A percentile compares a stretch with the other conserved stretches of the same genome.
Conservation (phyloP, 1,139 yeast genomes). For the Taiozyma sp. region DNA sequence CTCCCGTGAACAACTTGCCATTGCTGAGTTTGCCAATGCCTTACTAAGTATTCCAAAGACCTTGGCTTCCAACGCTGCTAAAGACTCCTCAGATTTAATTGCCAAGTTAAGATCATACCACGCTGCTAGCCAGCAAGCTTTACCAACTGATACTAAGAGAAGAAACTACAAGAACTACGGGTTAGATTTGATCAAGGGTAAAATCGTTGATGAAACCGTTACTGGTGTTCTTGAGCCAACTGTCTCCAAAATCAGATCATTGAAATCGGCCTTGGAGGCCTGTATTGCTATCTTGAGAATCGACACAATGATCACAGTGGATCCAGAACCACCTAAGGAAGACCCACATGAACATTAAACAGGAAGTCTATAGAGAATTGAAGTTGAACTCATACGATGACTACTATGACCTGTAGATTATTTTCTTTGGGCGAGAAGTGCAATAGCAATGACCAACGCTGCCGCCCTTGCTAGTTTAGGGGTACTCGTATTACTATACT, state of each 20-base stretch:
- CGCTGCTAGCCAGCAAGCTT: conserved; percentile 89
- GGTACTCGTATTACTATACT: too few species aligned
- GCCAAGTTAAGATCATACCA: conserved; percentile 96
- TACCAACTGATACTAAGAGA: conserved; percentile 76
- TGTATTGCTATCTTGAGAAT: conserved; percentile 96
- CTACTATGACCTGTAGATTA: neutral
- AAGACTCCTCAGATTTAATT: conserved; percentile 90
- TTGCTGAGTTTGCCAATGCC: conserved; percentile 94
- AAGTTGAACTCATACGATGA: neutral
- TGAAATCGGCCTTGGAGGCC: conserved; percentile 96
- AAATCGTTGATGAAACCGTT: conserved; percentile 78
- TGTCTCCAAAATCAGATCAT: conserved; percentile 83
- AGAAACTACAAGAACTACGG: conserved; percentile 88
- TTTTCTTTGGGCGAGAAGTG: neutral
- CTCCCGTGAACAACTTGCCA: conserved; percentile 95
- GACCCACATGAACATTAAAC: conserved; percentile 67
- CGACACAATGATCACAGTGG: conserved; percentile 96
- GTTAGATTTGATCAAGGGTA: conserved; percentile 85
- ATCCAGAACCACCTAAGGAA: conserved; percentile 92
- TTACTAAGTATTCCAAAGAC: conserved; percentile 93
- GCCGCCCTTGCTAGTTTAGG: too few species aligned
- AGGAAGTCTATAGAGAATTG: neutral
- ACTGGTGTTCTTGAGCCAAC: conserved; percentile 96
- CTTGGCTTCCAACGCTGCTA: conserved; percentile 95
- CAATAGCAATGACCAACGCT: too few species aligned